Conservation (phyloP, 805 yeast genomes). For the Priceomyces haplophilus region DNA sequence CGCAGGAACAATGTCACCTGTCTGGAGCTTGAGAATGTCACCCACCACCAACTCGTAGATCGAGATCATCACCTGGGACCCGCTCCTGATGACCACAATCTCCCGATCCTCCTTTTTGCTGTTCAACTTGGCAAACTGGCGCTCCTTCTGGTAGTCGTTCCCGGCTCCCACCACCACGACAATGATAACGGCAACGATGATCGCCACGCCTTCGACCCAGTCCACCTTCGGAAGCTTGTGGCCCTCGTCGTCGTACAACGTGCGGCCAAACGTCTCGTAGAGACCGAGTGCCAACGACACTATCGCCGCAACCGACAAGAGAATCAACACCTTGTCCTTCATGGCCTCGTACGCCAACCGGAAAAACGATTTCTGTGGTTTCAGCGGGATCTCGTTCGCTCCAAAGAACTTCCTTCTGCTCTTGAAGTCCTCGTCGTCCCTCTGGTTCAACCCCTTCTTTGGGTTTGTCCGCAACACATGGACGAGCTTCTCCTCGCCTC, state of each 20-base stretch:
- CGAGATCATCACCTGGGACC: constrained; percentile 63
- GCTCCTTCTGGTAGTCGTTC: constrained; percentile 95
- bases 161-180: constrained; percentile 92
- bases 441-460: constrained; percentile 39
- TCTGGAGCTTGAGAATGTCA: constrained; percentile 75
- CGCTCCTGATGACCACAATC: constrained; percentile 71
- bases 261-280: constrained; percentile 85
- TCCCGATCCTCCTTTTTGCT: constrained; percentile 83
- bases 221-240: constrained; percentile 77
- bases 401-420: constrained; percentile 57
- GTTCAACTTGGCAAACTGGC: constrained; percentile 85
- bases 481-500: constrained; percentile 41
- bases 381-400: constrained; percentile 66
- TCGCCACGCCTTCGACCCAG: constrained; percentile 99
- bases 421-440: constrained; percentile 27
- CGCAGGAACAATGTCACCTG: constrained; percentile 93
- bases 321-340: constrained; percentile 84
- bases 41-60: constrained; percentile 82
- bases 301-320: constrained; percentile 81
- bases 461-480: constrained; percentile 34
- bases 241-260: constrained; percentile 77
- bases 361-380: constrained; percentile 65
- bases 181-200: constrained; percentile 83
- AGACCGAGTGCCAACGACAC: constrained; percentile 87
- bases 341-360: constrained; percentile 75